phyloP scores from a whole-genome alignment of 495 filamentous ascomycete species.

The Rhizodiscina lignyota region DNA sequence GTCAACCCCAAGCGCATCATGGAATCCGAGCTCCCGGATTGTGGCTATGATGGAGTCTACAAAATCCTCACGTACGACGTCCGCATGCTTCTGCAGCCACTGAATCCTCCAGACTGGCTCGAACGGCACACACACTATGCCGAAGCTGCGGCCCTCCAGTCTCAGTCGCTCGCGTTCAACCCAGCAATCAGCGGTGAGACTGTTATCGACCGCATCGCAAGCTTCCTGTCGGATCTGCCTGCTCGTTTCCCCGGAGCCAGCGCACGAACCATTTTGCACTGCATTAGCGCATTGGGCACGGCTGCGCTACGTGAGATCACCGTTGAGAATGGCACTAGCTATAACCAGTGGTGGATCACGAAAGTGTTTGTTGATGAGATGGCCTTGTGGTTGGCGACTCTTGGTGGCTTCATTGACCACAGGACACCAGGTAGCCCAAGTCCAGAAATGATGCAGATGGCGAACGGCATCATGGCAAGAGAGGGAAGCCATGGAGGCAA shows the following conservation, averaged over 20 bases:
- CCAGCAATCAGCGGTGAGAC: slow-evolving; percentile 24
- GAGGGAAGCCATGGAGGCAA: not conserved
- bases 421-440: slow-evolving; percentile 1
- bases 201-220: slow-evolving; percentile 72
- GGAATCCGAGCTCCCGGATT: slow-evolving; percentile 31
- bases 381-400: slow-evolving; percentile 79
- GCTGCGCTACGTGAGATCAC: slow-evolving; percentile 66
- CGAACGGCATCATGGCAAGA: not conserved
- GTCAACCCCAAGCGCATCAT: slow-evolving; percentile 47
- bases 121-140: slow-evolving; percentile 37
- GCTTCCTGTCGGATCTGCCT: slow-evolving; percentile 62
- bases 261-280: slow-evolving; percentile 48
- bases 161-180: slow-evolving; percentile 24
- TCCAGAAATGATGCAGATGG: not conserved
- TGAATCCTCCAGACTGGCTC: slow-evolving; percentile 35
- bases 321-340: slow-evolving; percentile 65
- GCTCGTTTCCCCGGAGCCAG: slow-evolving; percentile 54
- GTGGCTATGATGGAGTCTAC: slow-evolving; percentile 48
- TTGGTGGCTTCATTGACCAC: slow-evolving; percentile 75
- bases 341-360: slow-evolving; percentile 95
- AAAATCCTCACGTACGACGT: slow-evolving; percentile 61
- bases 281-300: slow-evolving; percentile 49
- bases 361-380: slow-evolving; percentile 96
- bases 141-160: slow-evolving; percentile 25
- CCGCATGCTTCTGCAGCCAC: slow-evolving; percentile 49